Evolutionary conservation across 2,329 filamentous ascomycete genomes (phyloP), one percentile per base, ranked within the genome.

Genomic region (Plenodomus tracheiphilus): DNA sequence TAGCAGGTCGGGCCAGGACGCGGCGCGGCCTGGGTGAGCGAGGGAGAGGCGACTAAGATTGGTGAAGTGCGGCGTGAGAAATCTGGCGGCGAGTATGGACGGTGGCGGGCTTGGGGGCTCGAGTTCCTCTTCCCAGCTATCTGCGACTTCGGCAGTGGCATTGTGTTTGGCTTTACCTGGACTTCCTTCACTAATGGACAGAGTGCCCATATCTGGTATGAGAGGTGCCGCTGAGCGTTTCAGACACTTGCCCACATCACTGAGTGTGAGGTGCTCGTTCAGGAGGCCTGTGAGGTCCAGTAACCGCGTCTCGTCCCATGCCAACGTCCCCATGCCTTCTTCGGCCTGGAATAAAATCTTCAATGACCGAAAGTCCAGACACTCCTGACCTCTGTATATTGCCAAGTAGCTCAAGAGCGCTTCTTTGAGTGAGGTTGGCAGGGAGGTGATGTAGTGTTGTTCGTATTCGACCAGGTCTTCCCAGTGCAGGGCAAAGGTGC

Each of bases 21-120:
- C 77, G 19, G 71, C 71, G 2, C 66, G 49, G 3, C 73, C 71
- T 2, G 79, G 80, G 44, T 83, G 74, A 2, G 82, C 81, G 1
- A 86, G 75, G 2, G 81, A 85, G 6, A 86, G 74, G 47, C 80
- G 81, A 28, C 78, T 82, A 18, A 87, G 73, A 37, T 79, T 77
- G 4, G 73, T 61, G 60, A 85, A 85, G 9, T 68, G 66, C 35
- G 52, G 66, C 11, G 51, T 59, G 18, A 43, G 52, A n/a, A 69
- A 54, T 13, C 56, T 58, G 1, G 54, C 59, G 25, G 46, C 51
- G 2, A 61, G 41, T 9, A 53, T 39, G 10, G 43, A 28, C 8
- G 49, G 42, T n/a, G 41, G 9, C 1, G 19, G 19, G 8, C 39
- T 20, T 32, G 28, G 28, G 7, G 54, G 53, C 20, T 70, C 63